phyloP scores from a whole-genome alignment of 768 basidiomycete genomes.

The Auricularia cornea region DNA sequence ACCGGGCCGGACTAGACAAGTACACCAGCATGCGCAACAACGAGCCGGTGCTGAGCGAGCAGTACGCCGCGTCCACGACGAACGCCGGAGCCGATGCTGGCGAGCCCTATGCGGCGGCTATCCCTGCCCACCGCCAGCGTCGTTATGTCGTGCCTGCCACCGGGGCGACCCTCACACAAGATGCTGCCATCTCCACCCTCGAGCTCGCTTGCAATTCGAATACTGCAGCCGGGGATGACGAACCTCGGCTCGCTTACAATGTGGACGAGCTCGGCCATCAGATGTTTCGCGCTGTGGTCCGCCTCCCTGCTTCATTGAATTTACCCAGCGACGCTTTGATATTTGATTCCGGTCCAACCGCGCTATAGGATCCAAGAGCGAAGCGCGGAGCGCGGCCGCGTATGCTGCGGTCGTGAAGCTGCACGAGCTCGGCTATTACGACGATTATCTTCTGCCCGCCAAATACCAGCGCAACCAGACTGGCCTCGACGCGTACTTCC shows the following conservation, averaged over 20 bases:
- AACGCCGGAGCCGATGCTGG: conserved; percentile 3
- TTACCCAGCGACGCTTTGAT: conserved; percentile 44
- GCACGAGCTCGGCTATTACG: conserved; percentile 63
- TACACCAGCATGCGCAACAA: conserved; percentile 51
- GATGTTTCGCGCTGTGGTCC: conserved; percentile 42
- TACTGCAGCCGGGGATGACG: conserved; percentile 59
- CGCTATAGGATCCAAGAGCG: conserved; percentile 59
- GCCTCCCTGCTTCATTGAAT: conserved; percentile 59
- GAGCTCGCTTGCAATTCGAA: conserved; percentile 68
- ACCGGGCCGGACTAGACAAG: conserved; percentile 42
- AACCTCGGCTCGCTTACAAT: conserved; percentile 49
- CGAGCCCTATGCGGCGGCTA: conserved; percentile 21
- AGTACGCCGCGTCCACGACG: conserved; percentile 27
- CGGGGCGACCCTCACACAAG: conserved; percentile 73
- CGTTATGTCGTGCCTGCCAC: conserved; percentile 63
- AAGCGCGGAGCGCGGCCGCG: conserved; percentile 76
- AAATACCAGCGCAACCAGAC: conserved; percentile 40
- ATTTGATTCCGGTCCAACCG: conserved; percentile 44
- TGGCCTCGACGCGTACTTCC: conserved; percentile 47
- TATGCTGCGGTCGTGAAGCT: conserved; percentile 69
- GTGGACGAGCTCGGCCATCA: conserved; percentile 29
- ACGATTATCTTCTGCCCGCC: conserved; percentile 71
- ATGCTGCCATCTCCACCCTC: conserved; percentile 61
- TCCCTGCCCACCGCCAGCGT: conserved; percentile 48
- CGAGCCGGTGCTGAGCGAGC: conserved; percentile 55